A percentile compares a stretch with the other conserved stretches of the same genome.
Evolutionary conservation across 352 stramenopile genomes (phyloP).

Genomic region (Phytophthora macrochlamydospora): DNA sequence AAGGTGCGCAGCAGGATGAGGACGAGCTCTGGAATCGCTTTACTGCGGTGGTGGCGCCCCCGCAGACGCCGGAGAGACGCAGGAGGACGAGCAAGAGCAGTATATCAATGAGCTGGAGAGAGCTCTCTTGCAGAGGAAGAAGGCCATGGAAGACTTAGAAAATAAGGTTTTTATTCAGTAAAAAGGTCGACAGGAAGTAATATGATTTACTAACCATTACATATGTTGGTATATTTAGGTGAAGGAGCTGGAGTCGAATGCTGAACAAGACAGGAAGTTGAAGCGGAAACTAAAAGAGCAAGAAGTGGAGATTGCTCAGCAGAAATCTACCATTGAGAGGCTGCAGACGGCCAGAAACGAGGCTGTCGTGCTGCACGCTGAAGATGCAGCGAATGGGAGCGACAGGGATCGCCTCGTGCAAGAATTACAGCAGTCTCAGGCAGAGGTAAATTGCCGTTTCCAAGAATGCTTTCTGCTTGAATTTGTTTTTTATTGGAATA

Average conservation of each 20-base stretch:
- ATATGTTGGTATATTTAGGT: constrained; percentile 12
- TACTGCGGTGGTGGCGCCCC: constrained; percentile 49
- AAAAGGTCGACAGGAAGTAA: neutral
- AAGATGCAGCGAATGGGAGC: constrained; percentile 13
- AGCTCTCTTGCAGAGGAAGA: constrained; percentile 76
- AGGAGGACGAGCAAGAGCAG: constrained; percentile 75
- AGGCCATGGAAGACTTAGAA: constrained; percentile 68
- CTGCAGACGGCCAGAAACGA: constrained; percentile 19
- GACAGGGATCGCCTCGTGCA: constrained; percentile 34
- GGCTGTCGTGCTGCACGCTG: constrained; percentile 1
- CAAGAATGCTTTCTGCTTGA: neutral
- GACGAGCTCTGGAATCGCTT: constrained; percentile 52
- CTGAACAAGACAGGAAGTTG: constrained; percentile 9
- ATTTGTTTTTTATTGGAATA: constrained; percentile 3
- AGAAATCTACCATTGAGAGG: constrained; percentile 26
- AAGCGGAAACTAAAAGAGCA: constrained; percentile 27
- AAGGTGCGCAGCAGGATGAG: constrained; percentile 31
- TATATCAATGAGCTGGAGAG: constrained; percentile 83
- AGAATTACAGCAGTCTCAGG: constrained; percentile 58
- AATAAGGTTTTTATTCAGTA: constrained; percentile 29
- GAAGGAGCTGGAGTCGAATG: constrained; percentile 16
- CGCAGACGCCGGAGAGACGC: constrained; percentile 14
- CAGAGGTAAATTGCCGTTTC: constrained; percentile 35
- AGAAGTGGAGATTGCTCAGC: constrained; percentile 26
- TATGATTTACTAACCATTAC: constrained; percentile 19